Base-by-base conservation (phyloP, 2,329 filamentous ascomycete genomes). In the Talaromyces sp. region DNA sequence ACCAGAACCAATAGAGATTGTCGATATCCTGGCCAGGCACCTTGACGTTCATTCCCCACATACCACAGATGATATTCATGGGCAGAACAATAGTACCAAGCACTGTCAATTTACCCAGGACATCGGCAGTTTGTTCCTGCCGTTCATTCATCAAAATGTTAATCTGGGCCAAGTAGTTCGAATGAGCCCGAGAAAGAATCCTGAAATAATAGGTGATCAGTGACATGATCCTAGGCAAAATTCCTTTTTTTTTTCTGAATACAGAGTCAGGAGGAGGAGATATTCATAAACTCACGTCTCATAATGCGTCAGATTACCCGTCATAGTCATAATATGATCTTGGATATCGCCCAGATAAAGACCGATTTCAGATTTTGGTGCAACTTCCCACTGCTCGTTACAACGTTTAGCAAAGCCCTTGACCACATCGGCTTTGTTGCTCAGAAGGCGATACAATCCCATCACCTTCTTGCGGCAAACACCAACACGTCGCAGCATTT, bases 251-350 rank as follows among this genome's bases (percentile, higher is more conserved):
- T 19, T n/a, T n/a, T n/a, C n/a, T n/a, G 19, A 32, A 24, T 27
- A 2, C 20, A 19, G 24, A 29, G 22, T 13, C n/a, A 47, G 14
- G 3, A 19, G 14, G 2, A 42, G 27, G 14, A 8, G 11, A 35
- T 20, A n/a, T 27, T 13, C 14, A 24, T 44, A 1, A 8, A 79
- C 86, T 67, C 79, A 94, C 90, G 92, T 96, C 75, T 99, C 94
- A 67, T 97, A 97, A 70, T 99, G 94, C 61, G 87, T 89, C 68
- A 99, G 76, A 70, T 97, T 99, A 47, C 89, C 90, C 33, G 93
- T 97, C 94, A 99, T 99, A 58, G 94, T 99, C 64, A 99, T 87
- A 64, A 99, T 97, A 71, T 99, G 94, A 77, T 99, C 94, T 73
- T 99, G 94, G 59, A 99, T 99, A 77, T 99, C 94, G 57, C 94